These are phyloP conservation scores for Beauveria bassiana DNA, from an alignment of 2,329 filamentous ascomycete species.

Conservation along the genomic window DNA sequence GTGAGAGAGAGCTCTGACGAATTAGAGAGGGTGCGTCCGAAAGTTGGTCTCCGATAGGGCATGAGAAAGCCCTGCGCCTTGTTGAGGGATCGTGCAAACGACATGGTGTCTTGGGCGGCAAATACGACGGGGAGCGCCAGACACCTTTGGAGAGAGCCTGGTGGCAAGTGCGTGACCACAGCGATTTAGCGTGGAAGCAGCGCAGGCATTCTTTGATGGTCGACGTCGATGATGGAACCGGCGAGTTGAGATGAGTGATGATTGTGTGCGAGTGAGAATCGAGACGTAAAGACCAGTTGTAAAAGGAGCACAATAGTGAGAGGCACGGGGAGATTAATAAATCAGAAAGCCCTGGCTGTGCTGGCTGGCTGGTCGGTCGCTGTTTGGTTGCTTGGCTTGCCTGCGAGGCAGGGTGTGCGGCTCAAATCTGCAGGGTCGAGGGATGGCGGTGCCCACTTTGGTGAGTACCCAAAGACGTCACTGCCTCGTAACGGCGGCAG, in stretches of 20 bases:
- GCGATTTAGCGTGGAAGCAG: neutral
- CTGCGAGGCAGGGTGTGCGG: neutral
- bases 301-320: neutral
- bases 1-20: slow-evolving; percentile 37
- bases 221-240: neutral
- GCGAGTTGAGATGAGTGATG: neutral
- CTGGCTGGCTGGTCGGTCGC: neutral
- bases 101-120: slow-evolving; percentile 28
- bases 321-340: slow-evolving; percentile 6
- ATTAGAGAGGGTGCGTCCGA: slow-evolving; percentile 37
- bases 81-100: slow-evolving; percentile 38
- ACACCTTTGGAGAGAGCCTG: neutral
- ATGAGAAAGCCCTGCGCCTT: slow-evolving; percentile 38
- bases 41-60: slow-evolving; percentile 35
- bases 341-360: neutral
- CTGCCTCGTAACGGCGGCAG: slow-evolving; percentile 1
- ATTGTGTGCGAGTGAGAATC: neutral
- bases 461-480: neutral
- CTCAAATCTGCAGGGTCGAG: slow-evolving; percentile 9
- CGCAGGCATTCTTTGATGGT: neutral
- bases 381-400: neutral
- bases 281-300: neutral
- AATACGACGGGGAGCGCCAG: neutral
- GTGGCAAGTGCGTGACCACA: neutral
- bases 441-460: neutral